Evolutionary conservation across 306 rosid species (phyloP).

Genomic region (Corylus avellana): DNA sequence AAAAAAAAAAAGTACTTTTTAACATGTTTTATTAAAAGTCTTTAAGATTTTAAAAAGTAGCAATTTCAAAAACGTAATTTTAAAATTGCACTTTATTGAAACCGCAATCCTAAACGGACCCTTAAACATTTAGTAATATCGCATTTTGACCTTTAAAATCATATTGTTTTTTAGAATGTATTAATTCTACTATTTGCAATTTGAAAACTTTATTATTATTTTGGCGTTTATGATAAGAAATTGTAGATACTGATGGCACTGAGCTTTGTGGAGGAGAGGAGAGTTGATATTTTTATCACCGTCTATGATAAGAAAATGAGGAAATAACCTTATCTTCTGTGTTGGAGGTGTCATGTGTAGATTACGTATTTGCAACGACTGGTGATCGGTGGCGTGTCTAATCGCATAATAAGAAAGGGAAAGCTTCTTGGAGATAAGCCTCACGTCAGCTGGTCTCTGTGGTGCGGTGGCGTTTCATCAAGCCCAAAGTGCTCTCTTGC

Average conservation of each 20-base stretch:
- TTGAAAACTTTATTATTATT: too few relatives aligned
- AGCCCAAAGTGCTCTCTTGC: neutral
- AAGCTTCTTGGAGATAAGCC: neutral
- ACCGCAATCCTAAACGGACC: too few relatives aligned
- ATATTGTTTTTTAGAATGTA: too few relatives aligned
- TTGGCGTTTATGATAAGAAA: too few relatives aligned
- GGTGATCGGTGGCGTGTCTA: neutral
- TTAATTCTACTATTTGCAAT: too few relatives aligned
- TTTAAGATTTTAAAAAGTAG: too few relatives aligned
- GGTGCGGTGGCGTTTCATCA: neutral
- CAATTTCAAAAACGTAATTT: too few relatives aligned
- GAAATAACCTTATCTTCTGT: neutral
- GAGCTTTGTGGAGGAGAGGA: neutral
- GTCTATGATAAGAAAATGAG: neutral
- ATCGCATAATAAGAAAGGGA: neutral
- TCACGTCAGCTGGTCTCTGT: neutral
- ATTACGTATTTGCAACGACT: neutral
- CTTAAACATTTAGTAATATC: too few relatives aligned
- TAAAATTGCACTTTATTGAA: too few relatives aligned
- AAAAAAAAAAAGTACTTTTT: too few relatives aligned
- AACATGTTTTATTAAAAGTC: too few relatives aligned
- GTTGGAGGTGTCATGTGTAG: neutral
- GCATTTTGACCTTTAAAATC: too few relatives aligned
- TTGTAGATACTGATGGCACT: neutral
- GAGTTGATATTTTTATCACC: neutral